phyloP scores from a whole-genome alignment of 106 monocot species.

The Dendrobium catenatum region DNA sequence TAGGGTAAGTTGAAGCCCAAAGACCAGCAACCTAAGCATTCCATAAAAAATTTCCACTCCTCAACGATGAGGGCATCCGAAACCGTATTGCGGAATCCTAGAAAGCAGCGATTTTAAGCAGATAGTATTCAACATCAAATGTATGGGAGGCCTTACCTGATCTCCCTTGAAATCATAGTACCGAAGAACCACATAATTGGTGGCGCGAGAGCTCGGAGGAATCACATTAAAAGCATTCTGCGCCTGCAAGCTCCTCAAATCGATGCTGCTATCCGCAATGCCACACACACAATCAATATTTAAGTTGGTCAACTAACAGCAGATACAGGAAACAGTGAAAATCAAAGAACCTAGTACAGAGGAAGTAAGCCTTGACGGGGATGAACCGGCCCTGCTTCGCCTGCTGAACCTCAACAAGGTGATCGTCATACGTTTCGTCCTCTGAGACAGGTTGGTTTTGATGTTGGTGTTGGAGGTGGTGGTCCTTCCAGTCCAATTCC shows the following conservation, averaged over 20 bases:
- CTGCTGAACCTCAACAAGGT: slow-evolving; percentile 72
- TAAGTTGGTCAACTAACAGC: not conserved
- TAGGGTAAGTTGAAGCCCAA: not conserved
- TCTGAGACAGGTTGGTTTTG: slow-evolving; percentile 9
- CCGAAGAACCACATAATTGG: slow-evolving; percentile 87
- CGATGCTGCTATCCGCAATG: slow-evolving; percentile 42
- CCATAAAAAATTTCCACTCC: not conserved
- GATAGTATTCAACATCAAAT: not conserved
- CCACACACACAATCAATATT: not conserved
- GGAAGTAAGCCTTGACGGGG: slow-evolving; percentile 87
- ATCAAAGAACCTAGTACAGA: slow-evolving; percentile 55
- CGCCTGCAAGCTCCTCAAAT: slow-evolving; percentile 80
- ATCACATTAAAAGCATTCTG: slow-evolving; percentile 96
- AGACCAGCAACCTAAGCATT: not conserved
- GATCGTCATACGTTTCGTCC: slow-evolving; percentile 51
- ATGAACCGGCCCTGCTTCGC: slow-evolving; percentile 82
- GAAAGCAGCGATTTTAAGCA: not conserved
- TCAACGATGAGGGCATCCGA: not conserved
- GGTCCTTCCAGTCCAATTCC: slow-evolving; percentile 35
- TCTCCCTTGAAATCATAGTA: slow-evolving; percentile 75
- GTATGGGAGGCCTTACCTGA: slow-evolving; percentile 11
- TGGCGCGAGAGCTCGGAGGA: slow-evolving; percentile 75
- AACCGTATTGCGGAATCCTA: not conserved
- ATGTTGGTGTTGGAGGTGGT: not conserved
- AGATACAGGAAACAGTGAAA: not conserved